Conservation (phyloP, 768 basidiomycete genomes). For the Pulveroboletus ravenelii region DNA sequence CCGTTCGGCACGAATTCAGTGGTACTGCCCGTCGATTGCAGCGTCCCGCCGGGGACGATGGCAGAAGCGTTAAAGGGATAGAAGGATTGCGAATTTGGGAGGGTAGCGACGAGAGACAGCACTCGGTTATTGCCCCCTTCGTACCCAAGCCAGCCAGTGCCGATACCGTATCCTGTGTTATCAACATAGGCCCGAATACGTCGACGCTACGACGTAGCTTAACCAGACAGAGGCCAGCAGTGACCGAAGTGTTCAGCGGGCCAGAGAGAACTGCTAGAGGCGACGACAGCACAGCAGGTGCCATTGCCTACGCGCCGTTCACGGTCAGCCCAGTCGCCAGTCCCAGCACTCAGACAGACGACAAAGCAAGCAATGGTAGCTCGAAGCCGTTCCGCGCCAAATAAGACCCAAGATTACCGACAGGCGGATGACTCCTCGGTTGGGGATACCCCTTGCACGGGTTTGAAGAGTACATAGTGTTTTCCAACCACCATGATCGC, state of each 20-base stretch:
- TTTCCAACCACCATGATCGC: neutral
- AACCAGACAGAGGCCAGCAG: neutral
- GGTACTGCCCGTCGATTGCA: neutral
- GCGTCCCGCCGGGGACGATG: neutral
- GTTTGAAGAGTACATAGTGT: conserved; percentile 1
- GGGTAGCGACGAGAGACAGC: neutral
- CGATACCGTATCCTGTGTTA: neutral
- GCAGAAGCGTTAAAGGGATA: neutral
- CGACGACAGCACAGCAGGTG: no score
- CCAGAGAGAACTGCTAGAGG: neutral
- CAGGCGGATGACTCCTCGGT: neutral
- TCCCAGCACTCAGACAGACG: neutral
- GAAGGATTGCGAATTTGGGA: neutral
- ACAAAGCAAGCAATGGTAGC: neutral
- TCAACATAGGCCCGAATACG: neutral
- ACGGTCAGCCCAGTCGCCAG: neutral
- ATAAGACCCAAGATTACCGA: neutral
- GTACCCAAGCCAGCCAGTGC: neutral
- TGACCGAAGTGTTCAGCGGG: neutral
- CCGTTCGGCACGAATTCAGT: neutral
- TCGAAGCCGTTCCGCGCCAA: no score
- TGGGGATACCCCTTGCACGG: neutral
- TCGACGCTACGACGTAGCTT: neutral
- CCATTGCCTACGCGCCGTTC: no score
- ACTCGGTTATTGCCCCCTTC: neutral